phyloP scores from a whole-genome alignment of 1,139 yeast species.

The Pichia sp. region DNA sequence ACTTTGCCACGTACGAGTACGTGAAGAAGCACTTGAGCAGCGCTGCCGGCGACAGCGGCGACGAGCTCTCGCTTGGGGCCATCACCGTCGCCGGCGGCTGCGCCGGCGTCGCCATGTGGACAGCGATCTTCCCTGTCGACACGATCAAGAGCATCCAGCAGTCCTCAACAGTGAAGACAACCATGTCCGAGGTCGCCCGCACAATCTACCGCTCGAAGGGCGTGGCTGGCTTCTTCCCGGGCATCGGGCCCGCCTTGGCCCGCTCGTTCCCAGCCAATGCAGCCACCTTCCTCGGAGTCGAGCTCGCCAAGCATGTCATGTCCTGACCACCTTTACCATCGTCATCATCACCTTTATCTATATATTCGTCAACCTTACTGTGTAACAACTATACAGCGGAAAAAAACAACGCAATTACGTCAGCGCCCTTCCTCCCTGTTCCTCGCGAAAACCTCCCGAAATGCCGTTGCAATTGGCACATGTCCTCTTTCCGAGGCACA shows the following conservation, averaged over 20 bases:
- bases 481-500: too few relatives aligned
- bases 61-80: conserved; percentile 43
- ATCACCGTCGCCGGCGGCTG: conserved; percentile 89
- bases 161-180: conserved; percentile 52
- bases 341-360: background rate
- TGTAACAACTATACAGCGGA: background rate
- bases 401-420: background rate
- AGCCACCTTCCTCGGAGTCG: conserved; percentile 95
- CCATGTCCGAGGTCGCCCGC: conserved; percentile 64
- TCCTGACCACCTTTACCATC: conserved; percentile 4
- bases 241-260: conserved; percentile 90
- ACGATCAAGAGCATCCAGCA: conserved; percentile 89
- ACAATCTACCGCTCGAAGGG: conserved; percentile 69
- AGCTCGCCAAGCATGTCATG: conserved; percentile 64
- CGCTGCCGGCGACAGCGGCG: conserved; percentile 37
- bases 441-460: background rate
- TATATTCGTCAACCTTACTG: background rate
- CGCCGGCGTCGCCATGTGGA: conserved; percentile 97
- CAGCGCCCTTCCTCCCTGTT: background rate
- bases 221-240: conserved; percentile 91
- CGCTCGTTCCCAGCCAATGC: conserved; percentile 98
- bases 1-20: conserved; percentile 90
- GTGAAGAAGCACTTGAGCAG: conserved; percentile 52
- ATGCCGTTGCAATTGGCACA: background rate
- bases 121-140: conserved; percentile 92